Evolutionary conservation across 2,329 filamentous ascomycete species (phyloP), one percentile per base, ranked within the genome.

Genomic region (Thermomyces lanuginosus): DNA sequence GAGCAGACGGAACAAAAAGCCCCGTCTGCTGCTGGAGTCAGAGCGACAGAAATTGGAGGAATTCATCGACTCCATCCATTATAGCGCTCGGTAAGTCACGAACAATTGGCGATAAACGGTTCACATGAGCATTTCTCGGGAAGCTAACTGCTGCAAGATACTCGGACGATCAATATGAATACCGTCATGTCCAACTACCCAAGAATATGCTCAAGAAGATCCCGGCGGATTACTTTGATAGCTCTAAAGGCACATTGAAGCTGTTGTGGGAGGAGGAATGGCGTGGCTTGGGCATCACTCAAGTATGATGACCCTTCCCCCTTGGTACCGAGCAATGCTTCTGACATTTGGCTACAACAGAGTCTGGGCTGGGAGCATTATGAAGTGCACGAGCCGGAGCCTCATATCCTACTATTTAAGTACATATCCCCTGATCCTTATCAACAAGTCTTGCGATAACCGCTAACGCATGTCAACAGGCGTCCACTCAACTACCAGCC

Each of bases 301-400:
- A 92, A 74, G 83, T 92, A 60, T 24, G 64, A 26, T 20, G 15
- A 9, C 18, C 7, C 27, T 9, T 6, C 10, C 13, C 8, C 6
- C 8, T 13, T 10, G 5, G 14, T 8, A 8, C n/a, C 24, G 16
- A 21, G 5, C 2, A 4, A 13, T 16, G 11, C 21, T 19, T 11
- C 12, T 17, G 14, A 9, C 14, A 9, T 21, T 24, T 19, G 17
- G 14, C 16, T 16, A 11, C 13, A 15, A 26, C 49, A 95, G 84
- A 95, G 86, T 63, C 64, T 98, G 45, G 89, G 89, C 31, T 98
- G 89, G 89, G 86, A 95, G 54, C 89, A 98, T 56, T 98, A 98
- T 52, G 89, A 98, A 56, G 89, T 98, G 29, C 89, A 98, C 55
- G 89, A 95, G 56, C 89, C 89, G 22, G 89, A 98, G 60, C 89